These are phyloP conservation scores for Dryadomyces quercus-mongolicae DNA, from an alignment of 2,329 filamentous ascomycete species.

Conservation along the genomic window DNA sequence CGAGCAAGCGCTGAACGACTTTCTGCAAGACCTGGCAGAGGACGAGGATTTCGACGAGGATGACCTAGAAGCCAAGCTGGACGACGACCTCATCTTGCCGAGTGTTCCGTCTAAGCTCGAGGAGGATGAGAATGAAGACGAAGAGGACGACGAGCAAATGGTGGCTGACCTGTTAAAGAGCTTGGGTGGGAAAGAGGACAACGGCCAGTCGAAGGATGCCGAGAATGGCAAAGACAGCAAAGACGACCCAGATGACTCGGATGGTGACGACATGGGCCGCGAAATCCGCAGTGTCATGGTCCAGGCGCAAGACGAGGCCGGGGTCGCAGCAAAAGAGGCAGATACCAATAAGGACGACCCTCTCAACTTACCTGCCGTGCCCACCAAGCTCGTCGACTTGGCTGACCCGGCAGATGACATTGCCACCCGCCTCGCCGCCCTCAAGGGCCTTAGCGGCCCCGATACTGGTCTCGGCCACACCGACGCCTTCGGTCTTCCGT, in stretches of 20 bases:
- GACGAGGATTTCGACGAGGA: conserved; percentile 7
- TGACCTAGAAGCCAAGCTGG: conserved; percentile 15
- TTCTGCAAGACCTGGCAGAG: conserved; percentile 31
- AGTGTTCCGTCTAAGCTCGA: conserved; percentile 22
- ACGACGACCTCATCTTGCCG: conserved; percentile 31
- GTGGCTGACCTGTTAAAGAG: conserved; percentile 21
- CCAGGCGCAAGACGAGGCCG: conserved; percentile 32
- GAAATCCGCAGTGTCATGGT: conserved; percentile 31
- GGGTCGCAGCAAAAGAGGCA: conserved; percentile 9
- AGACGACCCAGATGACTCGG: conserved; percentile 27
- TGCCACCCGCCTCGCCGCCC: conserved; percentile 37
- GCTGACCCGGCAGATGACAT: conserved; percentile 31
- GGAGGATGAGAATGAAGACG: conserved; percentile 9
- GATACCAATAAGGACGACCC: conserved; percentile 11
- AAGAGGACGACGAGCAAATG: conserved; percentile 15
- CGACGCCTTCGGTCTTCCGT: conserved; percentile 31
- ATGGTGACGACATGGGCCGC: conserved; percentile 34
- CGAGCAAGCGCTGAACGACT: conserved; percentile 39
- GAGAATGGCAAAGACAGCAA: not conserved
- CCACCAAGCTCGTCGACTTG: conserved; percentile 26
- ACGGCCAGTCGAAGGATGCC: not conserved
- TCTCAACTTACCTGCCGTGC: conserved; percentile 34
- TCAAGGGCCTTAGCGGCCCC: conserved; percentile 25
- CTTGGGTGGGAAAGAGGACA: conserved; percentile 11
- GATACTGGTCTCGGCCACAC: conserved; percentile 14